phyloP scores from a whole-genome alignment of 345 rosid genomes.

The Mangifera indica region DNA sequence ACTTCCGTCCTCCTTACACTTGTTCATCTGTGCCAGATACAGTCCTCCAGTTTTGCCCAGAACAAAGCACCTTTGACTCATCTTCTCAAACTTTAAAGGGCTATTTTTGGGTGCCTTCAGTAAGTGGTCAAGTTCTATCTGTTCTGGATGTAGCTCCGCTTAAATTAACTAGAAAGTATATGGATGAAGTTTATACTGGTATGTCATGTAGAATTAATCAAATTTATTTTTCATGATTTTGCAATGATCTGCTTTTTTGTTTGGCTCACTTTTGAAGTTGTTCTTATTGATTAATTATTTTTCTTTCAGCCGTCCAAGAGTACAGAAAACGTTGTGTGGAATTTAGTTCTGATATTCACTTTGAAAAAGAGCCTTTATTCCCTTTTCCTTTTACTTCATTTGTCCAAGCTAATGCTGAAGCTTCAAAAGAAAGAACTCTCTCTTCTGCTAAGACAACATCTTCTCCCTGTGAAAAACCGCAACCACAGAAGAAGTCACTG shows the following conservation, averaged over 20 bases:
- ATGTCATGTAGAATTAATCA: conserved; percentile 20
- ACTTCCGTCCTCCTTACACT: conserved; percentile 42
- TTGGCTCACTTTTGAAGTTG: conserved; percentile 11
- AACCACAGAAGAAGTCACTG: conserved; percentile 65
- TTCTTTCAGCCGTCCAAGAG: conserved; percentile 61
- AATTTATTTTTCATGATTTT: neutral
- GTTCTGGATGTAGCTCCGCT: conserved; percentile 64
- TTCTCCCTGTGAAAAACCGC: conserved; percentile 45
- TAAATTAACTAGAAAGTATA: conserved; percentile 53
- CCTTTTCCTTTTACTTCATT: conserved; percentile 39
- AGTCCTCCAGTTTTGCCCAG: conserved; percentile 18
- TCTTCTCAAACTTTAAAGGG: conserved; percentile 23
- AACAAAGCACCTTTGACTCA: conserved; percentile 23
- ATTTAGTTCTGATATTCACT: conserved; percentile 44
- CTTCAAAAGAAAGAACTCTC: conserved; percentile 27
- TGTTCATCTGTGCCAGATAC: conserved; percentile 43
- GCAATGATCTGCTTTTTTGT: conserved; percentile 19
- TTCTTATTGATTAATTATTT: conserved; percentile 20
- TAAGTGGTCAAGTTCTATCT: conserved; percentile 44
- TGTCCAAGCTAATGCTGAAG: conserved; percentile 42
- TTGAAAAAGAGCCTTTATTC: conserved; percentile 73
- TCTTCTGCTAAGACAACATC: conserved; percentile 33
- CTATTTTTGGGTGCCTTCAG: conserved; percentile 44
- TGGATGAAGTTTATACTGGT: conserved; percentile 65
- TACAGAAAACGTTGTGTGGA: conserved; percentile 54